Evolutionary conservation across 225 moss, liverwort and hornwort species (phyloP), one percentile per base, ranked within the genome.

Genomic region (Sphagnum tenellum): DNA sequence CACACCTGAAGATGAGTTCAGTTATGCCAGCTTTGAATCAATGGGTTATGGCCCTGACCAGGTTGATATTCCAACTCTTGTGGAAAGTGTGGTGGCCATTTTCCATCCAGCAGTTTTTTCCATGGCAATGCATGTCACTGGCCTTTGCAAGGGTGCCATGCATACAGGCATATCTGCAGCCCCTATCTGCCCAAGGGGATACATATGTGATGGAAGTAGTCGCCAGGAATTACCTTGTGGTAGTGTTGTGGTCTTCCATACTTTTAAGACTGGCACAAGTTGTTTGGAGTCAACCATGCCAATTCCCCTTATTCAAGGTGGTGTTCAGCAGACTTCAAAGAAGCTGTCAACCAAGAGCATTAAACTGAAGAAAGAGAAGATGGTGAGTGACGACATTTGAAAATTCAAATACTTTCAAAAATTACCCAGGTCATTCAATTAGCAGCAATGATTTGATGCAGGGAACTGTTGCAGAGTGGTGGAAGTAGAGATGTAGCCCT

Each of bases 11-110:
- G 81, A 77, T 11, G 94, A 79, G 3, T 65, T 81, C 55, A 94
- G 94, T 66, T 94, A 88, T 13, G 94, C 94, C 45, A 94, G 94
- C 61, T 94, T 90, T 29, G 94, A 94, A 60, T 88, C 88, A 0
- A 90, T 94, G 94, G 94, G 94, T 2, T 90, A 90, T 12, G 72
- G 81, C 0, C 76, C 88, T 0, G 62, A 79, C 64, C 80, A 84
- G 10, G 71, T 81, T 50, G 77, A 90, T 9, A 52, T 94, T 69
- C 72, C 62, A 6, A 8, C 46, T 0, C 66, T 94, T 3, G 74
- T 90, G 51, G 82, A 77, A 9, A 75, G 49, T 14, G 94, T 88
- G 0, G 75, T 81, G 0, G 67, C 79, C 0, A 59, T 79, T 2
- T 94, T 94, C 67, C 77, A 80, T 8, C 94, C 94, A 2, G 84